Conservation (phyloP, 1,284 basidiomycete genomes). For the Cutaneotrichosporon sp. region DNA sequence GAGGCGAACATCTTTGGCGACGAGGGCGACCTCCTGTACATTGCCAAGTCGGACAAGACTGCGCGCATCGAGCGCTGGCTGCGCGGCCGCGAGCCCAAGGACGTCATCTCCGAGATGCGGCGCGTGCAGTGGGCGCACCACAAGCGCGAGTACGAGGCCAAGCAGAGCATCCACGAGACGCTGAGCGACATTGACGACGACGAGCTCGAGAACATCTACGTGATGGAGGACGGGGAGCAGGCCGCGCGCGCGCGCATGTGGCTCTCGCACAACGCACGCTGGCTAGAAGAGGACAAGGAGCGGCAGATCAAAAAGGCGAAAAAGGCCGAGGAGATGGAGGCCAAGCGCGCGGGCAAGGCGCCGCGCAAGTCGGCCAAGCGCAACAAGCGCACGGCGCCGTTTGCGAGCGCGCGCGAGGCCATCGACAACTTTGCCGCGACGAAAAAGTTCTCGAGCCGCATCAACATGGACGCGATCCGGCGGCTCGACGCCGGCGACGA, state of each 20-base stretch:
- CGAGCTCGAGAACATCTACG: slow-evolving; percentile 77
- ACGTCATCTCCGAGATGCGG: slow-evolving; percentile 52
- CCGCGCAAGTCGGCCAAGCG: slow-evolving; percentile 10
- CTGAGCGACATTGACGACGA: slow-evolving; percentile 84
- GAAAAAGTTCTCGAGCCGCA: slow-evolving; percentile 46
- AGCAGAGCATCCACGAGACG: slow-evolving; percentile 34
- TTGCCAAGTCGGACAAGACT: slow-evolving; percentile 16
- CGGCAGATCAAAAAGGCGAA: slow-evolving; percentile 36
- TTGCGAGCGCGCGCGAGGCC: slow-evolving; percentile 37
- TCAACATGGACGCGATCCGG: slow-evolving; percentile 43
- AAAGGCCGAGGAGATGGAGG: slow-evolving; percentile 16
- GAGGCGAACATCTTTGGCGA: slow-evolving; percentile 37
- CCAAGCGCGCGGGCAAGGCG: not conserved
- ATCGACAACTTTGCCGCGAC: slow-evolving; percentile 34
- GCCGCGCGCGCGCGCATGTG: slow-evolving; percentile 90
- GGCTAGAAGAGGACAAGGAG: slow-evolving; percentile 78
- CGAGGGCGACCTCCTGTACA: slow-evolving; percentile 33
- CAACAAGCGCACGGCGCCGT: slow-evolving; percentile 35
- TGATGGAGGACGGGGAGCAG: slow-evolving; percentile 82
- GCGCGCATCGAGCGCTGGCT: slow-evolving; percentile 39
- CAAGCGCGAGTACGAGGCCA: slow-evolving; percentile 37
- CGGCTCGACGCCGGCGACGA: slow-evolving; percentile 27
- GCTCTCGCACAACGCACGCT: slow-evolving; percentile 95
- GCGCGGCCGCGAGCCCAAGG: slow-evolving; percentile 36
- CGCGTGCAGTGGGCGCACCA: slow-evolving; percentile 58